A percentile compares a stretch with the other conserved stretches of the same genome.
Conservation (phyloP, 306 rosid genomes). For the cucumber (Cucumis sativus) region Cucumber_9930_V3 NC_026660.2:22287501-22288000, state of each 20-base stretch:
- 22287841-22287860: not conserved
- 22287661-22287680: not conserved
- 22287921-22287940: slow-evolving; percentile 35
- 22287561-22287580: slow-evolving; percentile 21
- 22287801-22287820: not conserved
- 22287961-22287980: slow-evolving; percentile 63
- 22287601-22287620: slow-evolving; percentile 16
- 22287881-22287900: not conserved
- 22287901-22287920: slow-evolving; percentile 3
- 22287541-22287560: slow-evolving; percentile 29
- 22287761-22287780: not conserved
- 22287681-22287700: not conserved
- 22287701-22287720: not conserved
- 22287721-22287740: not conserved
- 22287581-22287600: slow-evolving; percentile 10
- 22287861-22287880: not conserved
- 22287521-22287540: slow-evolving; percentile 71
- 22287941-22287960: slow-evolving; percentile 45
- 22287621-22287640: not conserved
- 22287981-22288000: slow-evolving; percentile 60
- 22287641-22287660: not conserved
- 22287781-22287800: not conserved
- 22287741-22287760: not conserved
- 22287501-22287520: slow-evolving; percentile 30
- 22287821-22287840: not conserved